A percentile compares a stretch with the other conserved stretches of the same genome.
phyloP scores from a whole-genome alignment of 176 grass and related monocot species.

The Tillandsia leiboldiana region DNA sequence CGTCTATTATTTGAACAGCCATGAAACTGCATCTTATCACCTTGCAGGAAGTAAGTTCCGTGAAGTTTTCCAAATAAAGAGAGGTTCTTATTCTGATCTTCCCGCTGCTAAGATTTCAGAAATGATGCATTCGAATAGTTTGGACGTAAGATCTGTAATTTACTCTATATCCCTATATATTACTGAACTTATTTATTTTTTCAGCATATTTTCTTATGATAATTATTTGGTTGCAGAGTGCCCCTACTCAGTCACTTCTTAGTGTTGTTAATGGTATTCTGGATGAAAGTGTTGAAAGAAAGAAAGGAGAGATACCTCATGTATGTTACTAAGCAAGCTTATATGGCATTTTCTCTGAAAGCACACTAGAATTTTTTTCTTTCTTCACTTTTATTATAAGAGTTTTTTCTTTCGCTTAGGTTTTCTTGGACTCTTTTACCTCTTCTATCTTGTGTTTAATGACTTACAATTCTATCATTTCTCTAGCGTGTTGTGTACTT shows the following conservation, averaged over 20 bases:
- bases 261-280: slow-evolving; percentile 90
- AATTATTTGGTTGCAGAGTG: slow-evolving; percentile 51
- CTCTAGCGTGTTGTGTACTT: slow-evolving; percentile 66
- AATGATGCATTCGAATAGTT: slow-evolving; percentile 84
- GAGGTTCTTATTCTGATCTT: slow-evolving; percentile 67
- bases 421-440: slow-evolving; percentile 1
- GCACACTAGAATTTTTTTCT: slow-evolving; percentile 1
- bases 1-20: neutral
- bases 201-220: slow-evolving; percentile 18
- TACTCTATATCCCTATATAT: slow-evolving; percentile 6
- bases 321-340: slow-evolving; percentile 35
- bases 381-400: neutral
- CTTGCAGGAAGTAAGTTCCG: slow-evolving; percentile 59
- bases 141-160: slow-evolving; percentile 73
- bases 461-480: slow-evolving; percentile 20
- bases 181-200: neutral
- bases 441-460: slow-evolving; percentile 22
- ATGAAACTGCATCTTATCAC: slow-evolving; percentile 5
- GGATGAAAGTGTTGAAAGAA: slow-evolving; percentile 94
- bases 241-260: slow-evolving; percentile 86
- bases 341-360: neutral
- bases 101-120: slow-evolving; percentile 72
- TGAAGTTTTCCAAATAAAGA: slow-evolving; percentile 64
- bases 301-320: slow-evolving; percentile 97
- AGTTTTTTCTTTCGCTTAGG: slow-evolving; percentile 13